Percentiles rank a stretch among this genome's conserved stretches.
These are phyloP conservation scores for Leccinum fuscescens DNA, from an alignment of 1,284 basidiomycete species.

Conservation along the genomic window DNA sequence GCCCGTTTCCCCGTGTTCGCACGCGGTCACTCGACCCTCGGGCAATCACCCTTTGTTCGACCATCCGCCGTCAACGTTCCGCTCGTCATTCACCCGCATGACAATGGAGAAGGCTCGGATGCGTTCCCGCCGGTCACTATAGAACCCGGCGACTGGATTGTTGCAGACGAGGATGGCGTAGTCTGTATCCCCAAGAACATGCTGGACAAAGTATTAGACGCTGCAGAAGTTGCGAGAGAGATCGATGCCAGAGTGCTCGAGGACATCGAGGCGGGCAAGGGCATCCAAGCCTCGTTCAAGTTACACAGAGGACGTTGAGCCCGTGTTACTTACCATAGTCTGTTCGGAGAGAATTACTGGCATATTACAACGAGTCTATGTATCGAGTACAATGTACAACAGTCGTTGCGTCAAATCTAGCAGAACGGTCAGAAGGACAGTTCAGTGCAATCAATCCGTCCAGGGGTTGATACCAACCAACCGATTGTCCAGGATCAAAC, in stretches of 20 bases:
- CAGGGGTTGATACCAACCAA: constrained; percentile 9
- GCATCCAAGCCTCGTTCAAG: constrained; percentile 77
- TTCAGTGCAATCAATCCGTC: neutral
- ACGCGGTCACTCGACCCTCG: constrained; percentile 80
- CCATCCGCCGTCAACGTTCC: constrained; percentile 78
- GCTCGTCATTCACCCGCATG: constrained; percentile 57
- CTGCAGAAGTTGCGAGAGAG: constrained; percentile 60
- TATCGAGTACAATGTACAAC: constrained; percentile 22
- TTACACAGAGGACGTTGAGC: constrained; percentile 63
- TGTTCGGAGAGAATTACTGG: constrained; percentile 7
- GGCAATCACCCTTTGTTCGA: constrained; percentile 86
- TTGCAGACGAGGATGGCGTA: constrained; percentile 90
- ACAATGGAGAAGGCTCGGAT: constrained; percentile 25
- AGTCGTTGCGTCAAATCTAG: constrained; percentile 19
- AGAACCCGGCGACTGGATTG: constrained; percentile 77
- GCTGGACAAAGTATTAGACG: constrained; percentile 56
- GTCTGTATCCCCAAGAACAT: constrained; percentile 72
- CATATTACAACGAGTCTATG: constrained; percentile 21
- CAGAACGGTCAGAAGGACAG: constrained; percentile 18
- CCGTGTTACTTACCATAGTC: neutral
- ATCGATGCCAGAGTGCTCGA: constrained; percentile 75
- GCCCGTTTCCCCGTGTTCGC: constrained; percentile 77
- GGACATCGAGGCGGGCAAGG: constrained; percentile 75
- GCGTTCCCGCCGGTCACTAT: constrained; percentile 59
- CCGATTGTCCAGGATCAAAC: constrained; percentile 1